Conservation (phyloP, 2,329 filamentous ascomycete species). For the Xylaria sp. region DNA sequence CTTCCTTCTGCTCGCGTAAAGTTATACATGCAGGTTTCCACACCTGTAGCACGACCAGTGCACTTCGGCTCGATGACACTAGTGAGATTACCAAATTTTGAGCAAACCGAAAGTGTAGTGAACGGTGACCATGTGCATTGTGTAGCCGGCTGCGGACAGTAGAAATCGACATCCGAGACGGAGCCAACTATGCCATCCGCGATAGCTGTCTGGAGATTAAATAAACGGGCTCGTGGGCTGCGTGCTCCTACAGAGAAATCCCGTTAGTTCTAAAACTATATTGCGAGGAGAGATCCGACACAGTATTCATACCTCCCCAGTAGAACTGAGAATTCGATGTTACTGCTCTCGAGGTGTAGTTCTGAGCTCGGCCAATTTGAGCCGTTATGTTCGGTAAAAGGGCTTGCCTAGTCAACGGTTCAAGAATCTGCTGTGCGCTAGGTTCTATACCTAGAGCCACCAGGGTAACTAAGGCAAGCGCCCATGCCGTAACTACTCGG, state of each 20-base stretch:
- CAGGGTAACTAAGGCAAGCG: conserved; percentile 27
- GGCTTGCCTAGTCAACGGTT: not conserved
- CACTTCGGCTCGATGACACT: conserved; percentile 1
- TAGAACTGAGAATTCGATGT: not conserved
- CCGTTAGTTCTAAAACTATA: too few species aligned
- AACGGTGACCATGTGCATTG: conserved; percentile 38
- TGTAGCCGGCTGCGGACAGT: conserved; percentile 29
- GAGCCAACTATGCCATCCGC: conserved; percentile 34
- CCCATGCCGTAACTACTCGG: not conserved
- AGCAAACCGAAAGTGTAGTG: conserved; percentile 38
- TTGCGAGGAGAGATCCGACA: too few species aligned
- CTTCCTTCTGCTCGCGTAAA: conserved; percentile 25
- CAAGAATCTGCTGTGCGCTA: conserved; percentile 36
- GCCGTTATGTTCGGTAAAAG: conserved; percentile 11
- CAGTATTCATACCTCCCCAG: not conserved
- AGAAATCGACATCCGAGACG: conserved; percentile 25
- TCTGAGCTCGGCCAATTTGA: conserved; percentile 1
- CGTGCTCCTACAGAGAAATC: too few species aligned
- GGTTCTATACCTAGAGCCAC: conserved; percentile 35
- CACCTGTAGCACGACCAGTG: not conserved
- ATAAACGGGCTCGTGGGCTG: conserved; percentile 22
- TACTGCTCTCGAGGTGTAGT: conserved; percentile 23
- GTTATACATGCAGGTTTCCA: not conserved
- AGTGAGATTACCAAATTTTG: conserved; percentile 33
- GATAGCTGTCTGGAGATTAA: conserved; percentile 32